Conservation (phyloP, 2,329 filamentous ascomycete species). For the Penicillium janthinellum region DNA sequence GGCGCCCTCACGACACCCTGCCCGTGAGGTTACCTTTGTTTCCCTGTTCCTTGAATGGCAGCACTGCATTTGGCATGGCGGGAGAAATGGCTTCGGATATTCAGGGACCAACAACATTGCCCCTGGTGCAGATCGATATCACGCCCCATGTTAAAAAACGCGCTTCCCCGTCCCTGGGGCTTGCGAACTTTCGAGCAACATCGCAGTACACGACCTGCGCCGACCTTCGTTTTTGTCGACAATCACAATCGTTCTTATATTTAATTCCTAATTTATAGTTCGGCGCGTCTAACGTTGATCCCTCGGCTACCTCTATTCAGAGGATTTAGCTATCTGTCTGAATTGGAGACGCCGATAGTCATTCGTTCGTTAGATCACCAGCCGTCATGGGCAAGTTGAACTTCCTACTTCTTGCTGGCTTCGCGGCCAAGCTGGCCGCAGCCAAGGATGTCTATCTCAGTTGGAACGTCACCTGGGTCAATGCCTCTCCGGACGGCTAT, state of each 20-base stretch:
- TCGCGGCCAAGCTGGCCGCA: conserved; percentile 20
- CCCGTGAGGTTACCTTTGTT: conserved; percentile 4
- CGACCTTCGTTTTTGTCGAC: conserved; percentile 22
- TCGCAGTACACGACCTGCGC: conserved; percentile 11
- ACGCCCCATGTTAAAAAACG: conserved; percentile 18
- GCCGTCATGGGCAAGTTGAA: conserved; percentile 21
- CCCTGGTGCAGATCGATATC: conserved; percentile 23
- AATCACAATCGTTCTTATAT: conserved; percentile 4
- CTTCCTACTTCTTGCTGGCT: conserved; percentile 21
- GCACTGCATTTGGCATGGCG: conserved; percentile 11
- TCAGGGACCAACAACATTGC: conserved; percentile 14
- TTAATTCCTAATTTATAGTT: conserved; percentile 11
- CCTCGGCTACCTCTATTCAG: conserved; percentile 13
- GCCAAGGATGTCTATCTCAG: conserved; percentile 29
- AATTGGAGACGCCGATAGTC: conserved; percentile 14
- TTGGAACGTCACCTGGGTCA: conserved; percentile 72
- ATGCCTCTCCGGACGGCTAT: conserved; percentile 69
- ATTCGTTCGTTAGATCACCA: conserved; percentile 18
- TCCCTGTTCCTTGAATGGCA: conserved; percentile 17
- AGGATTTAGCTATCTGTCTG: conserved; percentile 21
- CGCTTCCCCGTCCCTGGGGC: conserved; percentile 1
- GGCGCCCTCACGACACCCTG: neutral
- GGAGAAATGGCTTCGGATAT: conserved; percentile 1
- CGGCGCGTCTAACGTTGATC: conserved; percentile 9
- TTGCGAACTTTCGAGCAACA: conserved; percentile 3